Percentiles rank a stretch among this genome's conserved stretches.
These are phyloP conservation scores for Venturiaceae sp. DNA, from an alignment of 2,329 filamentous ascomycete genomes.

Conservation along the genomic window DNA sequence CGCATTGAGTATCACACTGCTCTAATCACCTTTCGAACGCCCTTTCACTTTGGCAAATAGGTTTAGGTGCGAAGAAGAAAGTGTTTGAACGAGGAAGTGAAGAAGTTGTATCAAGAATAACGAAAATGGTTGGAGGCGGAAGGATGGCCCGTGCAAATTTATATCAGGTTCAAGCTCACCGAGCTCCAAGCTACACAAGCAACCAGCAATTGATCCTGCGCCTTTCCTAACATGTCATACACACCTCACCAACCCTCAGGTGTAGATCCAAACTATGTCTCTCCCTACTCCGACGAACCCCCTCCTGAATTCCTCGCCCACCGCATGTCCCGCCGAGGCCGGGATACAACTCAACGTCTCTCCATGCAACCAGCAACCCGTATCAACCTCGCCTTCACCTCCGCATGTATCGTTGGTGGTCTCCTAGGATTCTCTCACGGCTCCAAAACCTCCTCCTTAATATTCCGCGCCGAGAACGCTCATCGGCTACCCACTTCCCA, in stretches of 20 bases:
- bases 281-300: not conserved
- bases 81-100: too few relatives aligned
- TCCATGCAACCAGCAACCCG: slow-evolving; percentile 57
- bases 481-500: slow-evolving; percentile 79
- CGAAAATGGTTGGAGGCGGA: too few relatives aligned
- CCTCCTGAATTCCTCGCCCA: not conserved
- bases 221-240: not conserved
- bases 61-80: too few relatives aligned
- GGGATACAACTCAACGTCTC: slow-evolving; percentile 28
- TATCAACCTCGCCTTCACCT: slow-evolving; percentile 52
- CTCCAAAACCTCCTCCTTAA: slow-evolving; percentile 62
- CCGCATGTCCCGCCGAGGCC: slow-evolving; percentile 1
- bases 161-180: not conserved
- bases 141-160: not conserved
- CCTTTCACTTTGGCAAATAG: too few relatives aligned
- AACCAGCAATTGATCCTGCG: not conserved
- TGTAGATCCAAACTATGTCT: not conserved
- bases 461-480: slow-evolving; percentile 91
- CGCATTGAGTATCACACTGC: too few relatives aligned
- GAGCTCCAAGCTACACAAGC: not conserved
- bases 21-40: too few relatives aligned
- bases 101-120: too few relatives aligned
- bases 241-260: not conserved
- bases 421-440: slow-evolving; percentile 63
- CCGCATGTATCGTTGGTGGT: slow-evolving; percentile 60